phyloP scores from a whole-genome alignment of 2,329 filamentous ascomycete species.

The Trichothecium roseum region DNA sequence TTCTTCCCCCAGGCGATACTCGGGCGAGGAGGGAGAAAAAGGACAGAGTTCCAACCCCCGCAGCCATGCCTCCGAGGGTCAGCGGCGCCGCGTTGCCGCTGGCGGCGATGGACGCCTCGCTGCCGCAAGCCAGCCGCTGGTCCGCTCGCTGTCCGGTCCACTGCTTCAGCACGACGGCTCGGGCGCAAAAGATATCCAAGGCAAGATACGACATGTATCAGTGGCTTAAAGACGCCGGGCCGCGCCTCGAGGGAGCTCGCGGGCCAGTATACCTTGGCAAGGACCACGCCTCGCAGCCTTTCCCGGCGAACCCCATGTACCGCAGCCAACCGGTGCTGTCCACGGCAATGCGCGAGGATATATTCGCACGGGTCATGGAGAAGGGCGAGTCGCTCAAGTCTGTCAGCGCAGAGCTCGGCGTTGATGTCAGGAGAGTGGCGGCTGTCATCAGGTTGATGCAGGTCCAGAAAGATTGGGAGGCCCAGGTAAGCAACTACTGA shows the following conservation, averaged over 20 bases:
- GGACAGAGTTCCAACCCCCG: too few species aligned
- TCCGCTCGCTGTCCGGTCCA: slow-evolving; percentile 13
- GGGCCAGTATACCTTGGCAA: slow-evolving; percentile 27
- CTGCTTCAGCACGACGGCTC: slow-evolving; percentile 28
- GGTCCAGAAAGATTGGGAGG: slow-evolving; percentile 68
- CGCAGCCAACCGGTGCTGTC: slow-evolving; percentile 62
- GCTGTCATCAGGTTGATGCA: slow-evolving; percentile 80
- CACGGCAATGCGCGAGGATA: slow-evolving; percentile 60
- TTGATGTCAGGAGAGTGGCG: slow-evolving; percentile 76
- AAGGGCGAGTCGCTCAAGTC: slow-evolving; percentile 59
- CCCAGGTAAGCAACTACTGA: slow-evolving; percentile 51
- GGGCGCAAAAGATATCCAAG: slow-evolving; percentile 24
- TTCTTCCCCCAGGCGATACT: too few species aligned
- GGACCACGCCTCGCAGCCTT: slow-evolving; percentile 41
- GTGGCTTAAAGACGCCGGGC: slow-evolving; percentile 22
- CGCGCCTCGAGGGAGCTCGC: slow-evolving; percentile 6
- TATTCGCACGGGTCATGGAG: slow-evolving; percentile 59
- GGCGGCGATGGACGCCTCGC: slow-evolving; percentile 16
- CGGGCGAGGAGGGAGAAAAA: too few species aligned
- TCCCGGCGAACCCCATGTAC: slow-evolving; percentile 65
- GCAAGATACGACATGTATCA: slow-evolving; percentile 25
- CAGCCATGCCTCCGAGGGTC: slow-evolving; percentile 22
- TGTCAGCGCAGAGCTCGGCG: slow-evolving; percentile 65
- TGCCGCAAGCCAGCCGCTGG: not conserved
- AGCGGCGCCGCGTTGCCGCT: slow-evolving; percentile 16